Evolutionary conservation across 2,329 filamentous ascomycete genomes (phyloP).

Genomic region (Hypoxylon sp.): DNA sequence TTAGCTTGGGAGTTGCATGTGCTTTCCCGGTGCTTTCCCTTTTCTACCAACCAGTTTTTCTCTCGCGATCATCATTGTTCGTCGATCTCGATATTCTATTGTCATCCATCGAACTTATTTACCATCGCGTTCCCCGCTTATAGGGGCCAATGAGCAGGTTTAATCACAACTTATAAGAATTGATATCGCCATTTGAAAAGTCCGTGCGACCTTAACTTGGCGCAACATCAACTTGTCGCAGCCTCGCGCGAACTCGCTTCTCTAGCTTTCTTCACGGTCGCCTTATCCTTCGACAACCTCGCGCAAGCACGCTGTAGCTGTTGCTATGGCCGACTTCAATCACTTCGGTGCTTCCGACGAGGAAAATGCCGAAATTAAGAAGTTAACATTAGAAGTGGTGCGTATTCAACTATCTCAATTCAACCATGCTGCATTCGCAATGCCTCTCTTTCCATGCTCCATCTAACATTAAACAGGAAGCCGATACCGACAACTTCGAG

Average conservation of each 20-base stretch:
- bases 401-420: constrained; percentile 54
- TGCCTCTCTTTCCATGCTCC: constrained; percentile 27
- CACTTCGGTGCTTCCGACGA: constrained; percentile 82
- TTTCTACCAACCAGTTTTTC: constrained; percentile 36
- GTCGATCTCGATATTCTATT: constrained; percentile 39
- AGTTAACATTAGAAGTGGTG: constrained; percentile 84
- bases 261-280: constrained; percentile 7
- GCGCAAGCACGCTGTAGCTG: constrained; percentile 33
- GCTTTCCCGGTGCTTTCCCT: too few relatives aligned
- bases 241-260: constrained; percentile 27
- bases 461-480: constrained; percentile 60
- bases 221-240: constrained; percentile 9
- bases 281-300: constrained; percentile 10
- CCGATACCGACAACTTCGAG: constrained; percentile 91
- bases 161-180: constrained; percentile 14
- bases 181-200: constrained; percentile 1
- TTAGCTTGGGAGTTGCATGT: constrained; percentile 33
- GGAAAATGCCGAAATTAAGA: constrained; percentile 85
- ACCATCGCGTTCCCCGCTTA: constrained; percentile 11
- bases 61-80: constrained; percentile 41
- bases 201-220: constrained; percentile 19
- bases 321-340: constrained; percentile 77
- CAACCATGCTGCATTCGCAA: neutral
- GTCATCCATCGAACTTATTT: constrained; percentile 18
- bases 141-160: constrained; percentile 17